These are phyloP conservation scores for Talaromyces trachyspermus DNA, from an alignment of 495 filamentous ascomycete genomes.

Conservation along the genomic window DNA sequence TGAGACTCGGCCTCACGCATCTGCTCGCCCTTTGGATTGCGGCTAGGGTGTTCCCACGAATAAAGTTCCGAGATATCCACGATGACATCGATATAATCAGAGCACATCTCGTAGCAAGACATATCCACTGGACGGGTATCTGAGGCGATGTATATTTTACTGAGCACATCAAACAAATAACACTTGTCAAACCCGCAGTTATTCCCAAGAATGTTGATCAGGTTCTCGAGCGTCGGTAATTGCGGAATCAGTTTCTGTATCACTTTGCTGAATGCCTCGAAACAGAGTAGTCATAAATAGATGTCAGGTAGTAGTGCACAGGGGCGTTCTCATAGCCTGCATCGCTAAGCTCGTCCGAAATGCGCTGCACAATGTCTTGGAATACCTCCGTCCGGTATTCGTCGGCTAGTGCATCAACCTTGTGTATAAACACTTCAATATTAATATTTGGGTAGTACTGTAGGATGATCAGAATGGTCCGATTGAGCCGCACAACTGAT, in stretches of 20 bases:
- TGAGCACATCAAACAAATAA: conserved; percentile 91
- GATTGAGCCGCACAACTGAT: conserved; percentile 75
- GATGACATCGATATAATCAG: conserved; percentile 95
- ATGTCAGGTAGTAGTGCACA: conserved; percentile 87
- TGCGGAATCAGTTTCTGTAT: conserved; percentile 96
- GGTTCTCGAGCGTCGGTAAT: conserved; percentile 79
- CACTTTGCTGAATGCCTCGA: conserved; percentile 96
- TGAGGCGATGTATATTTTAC: conserved; percentile 97
- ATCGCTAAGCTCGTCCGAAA: conserved; percentile 92
- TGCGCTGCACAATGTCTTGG: conserved; percentile 91
- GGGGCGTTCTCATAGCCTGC: conserved; percentile 85
- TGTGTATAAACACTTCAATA: conserved; percentile 97
- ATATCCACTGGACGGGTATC: conserved; percentile 89
- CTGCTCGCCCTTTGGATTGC: conserved; percentile 52
- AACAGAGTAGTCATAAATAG: conserved; percentile 98
- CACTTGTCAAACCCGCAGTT: conserved; percentile 95
- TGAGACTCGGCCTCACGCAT: conserved; percentile 73
- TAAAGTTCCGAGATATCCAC: conserved; percentile 95
- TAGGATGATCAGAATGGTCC: conserved; percentile 79
- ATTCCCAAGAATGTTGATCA: conserved; percentile 81
- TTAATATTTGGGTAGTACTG: conserved; percentile 84
- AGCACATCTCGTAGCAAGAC: conserved; percentile 93
- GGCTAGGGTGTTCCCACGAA: conserved; percentile 60
- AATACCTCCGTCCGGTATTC: conserved; percentile 92
- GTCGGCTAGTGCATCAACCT: conserved; percentile 88